Evolutionary conservation across 495 filamentous ascomycete species (phyloP).

Genomic region (Xylaria acuta): DNA sequence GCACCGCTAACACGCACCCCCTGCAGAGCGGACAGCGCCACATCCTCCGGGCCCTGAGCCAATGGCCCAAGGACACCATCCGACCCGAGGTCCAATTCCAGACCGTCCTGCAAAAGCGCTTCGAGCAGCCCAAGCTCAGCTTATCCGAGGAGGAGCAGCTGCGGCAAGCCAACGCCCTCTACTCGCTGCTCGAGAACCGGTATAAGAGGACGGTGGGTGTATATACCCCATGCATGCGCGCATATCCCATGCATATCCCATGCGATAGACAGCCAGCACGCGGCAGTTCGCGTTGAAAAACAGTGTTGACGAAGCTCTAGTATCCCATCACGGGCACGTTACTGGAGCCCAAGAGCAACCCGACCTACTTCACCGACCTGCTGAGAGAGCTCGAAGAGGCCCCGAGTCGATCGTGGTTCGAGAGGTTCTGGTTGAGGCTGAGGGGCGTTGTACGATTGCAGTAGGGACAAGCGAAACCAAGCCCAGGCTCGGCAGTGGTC

Average conservation of each 20-base stretch:
- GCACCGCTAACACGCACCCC: conserved; percentile 28
- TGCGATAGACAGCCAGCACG: not conserved
- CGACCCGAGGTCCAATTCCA: conserved; percentile 81
- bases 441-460: conserved; percentile 69
- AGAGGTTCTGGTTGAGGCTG: conserved; percentile 62
- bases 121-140: conserved; percentile 50
- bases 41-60: conserved; percentile 70
- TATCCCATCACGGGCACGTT: conserved; percentile 69
- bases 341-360: conserved; percentile 74
- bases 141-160: conserved; percentile 43
- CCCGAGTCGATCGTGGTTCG: conserved; percentile 64
- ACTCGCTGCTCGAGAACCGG: conserved; percentile 74
- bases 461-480: conserved; percentile 9
- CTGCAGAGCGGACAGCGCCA: conserved; percentile 54
- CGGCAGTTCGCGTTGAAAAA: not conserved
- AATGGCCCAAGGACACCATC: conserved; percentile 80
- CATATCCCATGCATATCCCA: not conserved
- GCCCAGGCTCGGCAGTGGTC: not conserved
- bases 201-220: conserved; percentile 65
- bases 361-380: conserved; percentile 76
- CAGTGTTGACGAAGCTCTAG: conserved; percentile 37
- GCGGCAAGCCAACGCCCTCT: conserved; percentile 73
- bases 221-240: not conserved
- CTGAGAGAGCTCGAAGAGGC: conserved; percentile 75
- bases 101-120: conserved; percentile 66